Base-by-base conservation (phyloP, 2,329 filamentous ascomycete species). In the Phaeosphaeria sp. region DNA sequence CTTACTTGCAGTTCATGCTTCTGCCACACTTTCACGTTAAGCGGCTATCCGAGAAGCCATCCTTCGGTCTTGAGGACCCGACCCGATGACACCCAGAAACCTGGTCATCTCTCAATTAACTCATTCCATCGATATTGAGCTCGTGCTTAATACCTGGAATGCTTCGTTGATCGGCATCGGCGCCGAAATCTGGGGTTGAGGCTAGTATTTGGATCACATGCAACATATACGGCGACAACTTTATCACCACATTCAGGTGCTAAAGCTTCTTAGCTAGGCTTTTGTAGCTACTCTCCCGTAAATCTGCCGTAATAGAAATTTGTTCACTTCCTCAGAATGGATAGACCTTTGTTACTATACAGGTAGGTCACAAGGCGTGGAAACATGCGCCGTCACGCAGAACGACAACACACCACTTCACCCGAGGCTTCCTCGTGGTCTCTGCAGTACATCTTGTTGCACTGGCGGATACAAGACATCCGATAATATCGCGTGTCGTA, bases 321-420 rank as follows among this genome's bases (percentile, higher is more conserved):
- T 13, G 30, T 13, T 36, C 11, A 7, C 8, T 3, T 7, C 11
- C 30, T 13, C 11, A 36, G 15, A 13, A 13, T 13, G 25, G 30
- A 7, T 36, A 7, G 5, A n/a, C 3, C 20, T 18, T 45, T 33
- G 27, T 24, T 33, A 25, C 21, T 43, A 27, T 50, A 39, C 25
- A 18, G 18, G 20, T 13, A 22, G 56, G 57, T 66, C 61, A 66
- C 51, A 59, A 56, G 63, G 33, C 56, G 48, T 49, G 43, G 30
- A 36, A 13, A 13, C 11, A 36, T 13, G 3, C 6, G 11, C 11
- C 30, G 30, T 36, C 30, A 36, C 30, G 11, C 11, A 36, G 11
- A 47, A 27, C 8, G 44, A 47, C 44, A n/a, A 15, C 44, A 27
- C 44, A 47, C 44, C 5, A 22, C 21, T 47, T 8, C 42, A 44